Evolutionary conservation across 2,329 filamentous ascomycete genomes (phyloP).

Genomic region (Beauveria caledonica): DNA sequence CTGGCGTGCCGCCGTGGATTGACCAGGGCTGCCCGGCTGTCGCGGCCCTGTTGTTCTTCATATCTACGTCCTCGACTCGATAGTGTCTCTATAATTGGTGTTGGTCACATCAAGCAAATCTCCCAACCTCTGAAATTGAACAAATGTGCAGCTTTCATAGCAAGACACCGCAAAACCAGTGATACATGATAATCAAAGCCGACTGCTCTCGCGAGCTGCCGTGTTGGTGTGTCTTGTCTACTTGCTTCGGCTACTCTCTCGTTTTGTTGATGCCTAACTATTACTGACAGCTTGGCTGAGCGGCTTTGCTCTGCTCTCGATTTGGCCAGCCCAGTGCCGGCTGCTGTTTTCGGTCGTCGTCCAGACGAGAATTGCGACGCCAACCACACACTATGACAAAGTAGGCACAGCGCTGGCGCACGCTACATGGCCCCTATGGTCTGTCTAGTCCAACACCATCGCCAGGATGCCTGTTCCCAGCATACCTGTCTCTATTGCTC

Average conservation of each 20-base stretch:
- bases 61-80: neutral
- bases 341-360: constrained; percentile 3
- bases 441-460: constrained; percentile 1
- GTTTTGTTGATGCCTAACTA: too few relatives aligned
- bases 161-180: neutral
- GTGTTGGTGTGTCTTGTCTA: neutral
- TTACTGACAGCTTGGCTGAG: neutral
- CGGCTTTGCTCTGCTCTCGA: neutral
- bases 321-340: neutral
- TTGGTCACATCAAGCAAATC: neutral
- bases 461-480: neutral
- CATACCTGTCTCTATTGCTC: neutral
- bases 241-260: neutral
- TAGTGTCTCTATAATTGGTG: neutral
- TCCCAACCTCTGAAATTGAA: neutral
- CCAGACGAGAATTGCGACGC: constrained; percentile 2
- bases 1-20: neutral
- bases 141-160: neutral
- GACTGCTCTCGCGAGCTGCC: neutral
- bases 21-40: constrained; percentile 4
- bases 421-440: neutral
- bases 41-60: neutral
- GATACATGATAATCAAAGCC: neutral
- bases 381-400: constrained; percentile 4
- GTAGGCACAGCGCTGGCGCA: constrained; percentile 3